Base-by-base conservation (phyloP, 2,329 filamentous ascomycete genomes). In the Pseudocercospora crystallina region DNA sequence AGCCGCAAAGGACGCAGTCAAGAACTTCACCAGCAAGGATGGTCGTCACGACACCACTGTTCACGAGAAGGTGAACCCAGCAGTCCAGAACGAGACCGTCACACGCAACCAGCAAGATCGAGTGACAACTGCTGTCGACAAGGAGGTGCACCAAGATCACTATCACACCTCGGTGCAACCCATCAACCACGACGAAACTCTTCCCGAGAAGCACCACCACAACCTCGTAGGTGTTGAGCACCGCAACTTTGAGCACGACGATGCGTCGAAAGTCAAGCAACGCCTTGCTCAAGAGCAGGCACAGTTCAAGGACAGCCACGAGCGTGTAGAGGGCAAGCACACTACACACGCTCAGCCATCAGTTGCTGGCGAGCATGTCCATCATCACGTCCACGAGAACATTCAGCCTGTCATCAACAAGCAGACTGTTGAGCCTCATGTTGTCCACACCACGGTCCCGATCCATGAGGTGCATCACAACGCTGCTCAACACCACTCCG, bases 391-490 rank as follows among this genome's bases (percentile, higher is more conserved):
- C 2, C 82, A 86, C 56, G 84, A 88, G 67, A 83, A 80, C 29
- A 80, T 89, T 41, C 49, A 89, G 66, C 86, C 86, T 0, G 78
- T 89, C 0, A 74, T 90, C 32, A 76, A 89, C 43, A 87, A 87
- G 65, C 59, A 89, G 58, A 82, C 79, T 1, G 73, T 89, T 26
- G 80, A 86, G 57, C 84, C 84, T 1, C 76, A 81, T 12, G 63
- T 89, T 3, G 76, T 88, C 1, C 87, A 90, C 73, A 89, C 83
- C 17, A 88, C 84, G 1, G 76, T 86, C 0, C 86, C 86, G 0
- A 78, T 90, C 36, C 86, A 89, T 58, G 86, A 90, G 71, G 79
- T 80, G 2, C 86, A 89, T 64, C 83, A 88, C 61, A 82, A 85
- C 43, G 75, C 80, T 11, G 76, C 85, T 1, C 78, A 86, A 52